Conservation (phyloP, 371 early-diverging fungal genomes). For the Mucor saturninus region DNA sequence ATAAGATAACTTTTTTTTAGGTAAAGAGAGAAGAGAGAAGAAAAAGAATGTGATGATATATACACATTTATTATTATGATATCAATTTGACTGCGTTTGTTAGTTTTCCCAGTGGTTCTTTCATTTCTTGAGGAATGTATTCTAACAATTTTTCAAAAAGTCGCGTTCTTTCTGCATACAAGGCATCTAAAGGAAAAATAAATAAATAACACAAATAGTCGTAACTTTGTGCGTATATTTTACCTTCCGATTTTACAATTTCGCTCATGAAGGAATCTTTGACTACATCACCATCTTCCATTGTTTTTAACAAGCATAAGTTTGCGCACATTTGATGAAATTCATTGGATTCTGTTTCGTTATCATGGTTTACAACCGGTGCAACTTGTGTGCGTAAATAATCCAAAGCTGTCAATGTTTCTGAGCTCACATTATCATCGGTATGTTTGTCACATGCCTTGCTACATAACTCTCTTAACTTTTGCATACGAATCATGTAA, state of each 20-base stretch:
- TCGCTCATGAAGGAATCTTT: slow-evolving; percentile 1
- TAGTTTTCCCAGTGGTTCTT: slow-evolving; percentile 78
- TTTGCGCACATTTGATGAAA: slow-evolving; percentile 69
- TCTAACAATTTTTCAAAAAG: slow-evolving; percentile 74
- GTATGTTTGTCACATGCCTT: slow-evolving; percentile 6
- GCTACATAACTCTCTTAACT: slow-evolving; percentile 69
- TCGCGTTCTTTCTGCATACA: slow-evolving; percentile 59
- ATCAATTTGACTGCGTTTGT: slow-evolving; percentile 68
- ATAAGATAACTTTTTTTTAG: neutral
- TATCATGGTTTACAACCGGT: slow-evolving; percentile 69
- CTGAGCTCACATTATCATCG: neutral
- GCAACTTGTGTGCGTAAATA: slow-evolving; percentile 72
- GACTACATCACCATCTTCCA: slow-evolving; percentile 1
- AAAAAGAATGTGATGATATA: slow-evolving; percentile 1
- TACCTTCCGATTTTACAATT: slow-evolving; percentile 18
- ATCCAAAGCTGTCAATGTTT: slow-evolving; percentile 60
- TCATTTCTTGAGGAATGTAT: slow-evolving; percentile 81
- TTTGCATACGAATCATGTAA: slow-evolving; percentile 71
- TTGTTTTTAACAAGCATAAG: slow-evolving; percentile 46
- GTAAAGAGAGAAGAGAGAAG: slow-evolving; percentile 5
- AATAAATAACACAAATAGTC: neutral
- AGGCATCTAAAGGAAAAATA: slow-evolving; percentile 20
- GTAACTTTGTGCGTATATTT: neutral
- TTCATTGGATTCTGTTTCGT: slow-evolving; percentile 63
- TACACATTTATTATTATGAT: slow-evolving; percentile 14